These are phyloP conservation scores for Penicillium pancosmium DNA, from an alignment of 495 filamentous ascomycete genomes.

Conservation along the genomic window DNA sequence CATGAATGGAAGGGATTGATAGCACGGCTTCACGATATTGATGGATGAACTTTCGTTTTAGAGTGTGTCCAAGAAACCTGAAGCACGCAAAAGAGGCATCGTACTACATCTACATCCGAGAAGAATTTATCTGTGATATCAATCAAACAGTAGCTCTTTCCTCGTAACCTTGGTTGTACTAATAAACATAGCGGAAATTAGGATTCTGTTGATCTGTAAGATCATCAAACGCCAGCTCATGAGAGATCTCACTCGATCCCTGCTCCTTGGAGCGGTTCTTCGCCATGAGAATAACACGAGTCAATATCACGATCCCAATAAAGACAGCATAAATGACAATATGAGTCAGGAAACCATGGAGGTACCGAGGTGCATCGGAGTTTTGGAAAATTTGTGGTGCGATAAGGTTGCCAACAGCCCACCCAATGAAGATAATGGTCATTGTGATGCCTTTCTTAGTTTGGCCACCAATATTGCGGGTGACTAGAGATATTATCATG, in stretches of 20 bases:
- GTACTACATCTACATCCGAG: neutral
- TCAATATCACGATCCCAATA: conserved; percentile 12
- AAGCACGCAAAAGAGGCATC: neutral
- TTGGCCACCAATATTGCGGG: conserved; percentile 61
- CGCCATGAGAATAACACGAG: conserved; percentile 17
- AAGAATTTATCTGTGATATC: neutral
- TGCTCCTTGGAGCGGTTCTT: conserved; percentile 17
- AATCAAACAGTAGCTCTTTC: neutral
- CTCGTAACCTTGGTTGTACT: conserved; percentile 1
- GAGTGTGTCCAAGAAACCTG: too few relatives aligned
- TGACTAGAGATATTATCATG: conserved; percentile 48
- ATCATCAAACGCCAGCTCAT: conserved; percentile 53
- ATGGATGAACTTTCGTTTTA: too few relatives aligned
- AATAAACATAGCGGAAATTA: conserved; percentile 57
- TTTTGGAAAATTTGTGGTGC: conserved; percentile 40
- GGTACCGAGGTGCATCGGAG: conserved; percentile 31
- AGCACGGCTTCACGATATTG: too few relatives aligned
- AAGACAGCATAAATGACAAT: conserved; percentile 26
- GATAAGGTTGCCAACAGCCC: conserved; percentile 32
- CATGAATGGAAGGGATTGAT: too few relatives aligned
- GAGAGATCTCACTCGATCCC: neutral
- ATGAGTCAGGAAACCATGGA: conserved; percentile 25
- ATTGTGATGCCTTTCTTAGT: conserved; percentile 57
- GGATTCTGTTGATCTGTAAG: conserved; percentile 61
- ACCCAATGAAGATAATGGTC: conserved; percentile 31